Evolutionary conservation across 169 alveolate species (phyloP).

Genomic region (Plasmodium gaboni): DNA sequence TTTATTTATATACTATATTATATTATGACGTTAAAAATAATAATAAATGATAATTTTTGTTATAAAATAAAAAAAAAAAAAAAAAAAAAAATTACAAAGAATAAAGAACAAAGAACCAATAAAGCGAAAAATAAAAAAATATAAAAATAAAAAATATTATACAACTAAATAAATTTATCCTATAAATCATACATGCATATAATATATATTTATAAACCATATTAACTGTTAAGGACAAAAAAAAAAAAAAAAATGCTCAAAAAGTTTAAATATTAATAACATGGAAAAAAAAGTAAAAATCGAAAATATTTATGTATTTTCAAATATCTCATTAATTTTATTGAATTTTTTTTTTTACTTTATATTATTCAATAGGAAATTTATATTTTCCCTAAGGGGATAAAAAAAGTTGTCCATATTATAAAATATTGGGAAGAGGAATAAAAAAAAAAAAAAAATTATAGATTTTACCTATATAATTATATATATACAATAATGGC

Average conservation of each 20-base stretch:
- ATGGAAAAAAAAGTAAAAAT: constrained; percentile 32
- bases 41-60: too few species aligned
- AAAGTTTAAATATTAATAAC: constrained; percentile 2
- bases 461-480: neutral
- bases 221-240: constrained; percentile 24
- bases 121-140: constrained; percentile 17
- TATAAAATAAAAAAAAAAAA: too few species aligned
- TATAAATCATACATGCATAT: constrained; percentile 54
- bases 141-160: constrained; percentile 2
- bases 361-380: constrained; percentile 19
- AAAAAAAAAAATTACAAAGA: neutral
- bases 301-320: constrained; percentile 18
- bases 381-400: constrained; percentile 32
- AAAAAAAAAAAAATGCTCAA: constrained; percentile 15
- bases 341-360: constrained; percentile 15
- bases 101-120: neutral
- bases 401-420: constrained; percentile 8
- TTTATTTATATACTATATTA: too few species aligned
- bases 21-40: too few species aligned
- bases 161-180: constrained; percentile 4
- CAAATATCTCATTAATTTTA: constrained; percentile 19
- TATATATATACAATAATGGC: constrained; percentile 17
- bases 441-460: constrained; percentile 11
- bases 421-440: constrained; percentile 25
- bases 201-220: constrained; percentile 13